Evolutionary conservation across 495 filamentous ascomycete species (phyloP).

Genomic region (Friedmanniomyces endolithicus): DNA sequence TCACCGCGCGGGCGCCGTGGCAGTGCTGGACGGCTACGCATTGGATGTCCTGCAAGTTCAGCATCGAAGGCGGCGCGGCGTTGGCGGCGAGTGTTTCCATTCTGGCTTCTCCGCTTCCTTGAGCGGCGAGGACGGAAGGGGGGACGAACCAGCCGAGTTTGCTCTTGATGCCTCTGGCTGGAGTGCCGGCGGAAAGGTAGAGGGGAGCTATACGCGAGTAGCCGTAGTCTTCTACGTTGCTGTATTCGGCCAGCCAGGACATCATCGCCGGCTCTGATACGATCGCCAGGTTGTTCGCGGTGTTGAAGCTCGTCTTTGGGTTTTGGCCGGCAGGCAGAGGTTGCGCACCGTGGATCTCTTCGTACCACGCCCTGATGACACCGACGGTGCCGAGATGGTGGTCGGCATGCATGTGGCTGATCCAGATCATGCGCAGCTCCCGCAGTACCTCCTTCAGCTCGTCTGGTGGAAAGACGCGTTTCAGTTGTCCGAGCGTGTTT

Average conservation of each 20-base stretch:
- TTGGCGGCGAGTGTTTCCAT: background rate
- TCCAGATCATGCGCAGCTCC: conserved; percentile 78
- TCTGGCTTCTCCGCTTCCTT: background rate
- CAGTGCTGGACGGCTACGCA: conserved; percentile 65
- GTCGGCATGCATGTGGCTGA: conserved; percentile 91
- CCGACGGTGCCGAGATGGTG: conserved; percentile 78
- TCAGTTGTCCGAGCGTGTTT: conserved; percentile 82
- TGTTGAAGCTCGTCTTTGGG: conserved; percentile 21
- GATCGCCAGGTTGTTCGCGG: conserved; percentile 41
- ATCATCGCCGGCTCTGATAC: conserved; percentile 54
- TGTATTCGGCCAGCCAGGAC: conserved; percentile 64
- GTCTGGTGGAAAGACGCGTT: conserved; percentile 51
- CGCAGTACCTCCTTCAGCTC: conserved; percentile 56
- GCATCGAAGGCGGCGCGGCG: conserved; percentile 13
- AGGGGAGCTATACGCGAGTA: conserved; percentile 46
- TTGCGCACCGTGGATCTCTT: conserved; percentile 30
- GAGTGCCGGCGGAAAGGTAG: conserved; percentile 12
- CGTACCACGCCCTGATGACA: conserved; percentile 67
- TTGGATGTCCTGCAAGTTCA: conserved; percentile 40
- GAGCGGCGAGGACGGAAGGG: conserved; percentile 1
- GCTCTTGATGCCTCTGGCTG: background rate
- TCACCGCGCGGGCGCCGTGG: conserved; percentile 58
- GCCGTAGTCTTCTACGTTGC: conserved; percentile 63
- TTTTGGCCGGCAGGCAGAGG: conserved; percentile 9
- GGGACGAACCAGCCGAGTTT: conserved; percentile 16